A percentile compares a stretch with the other conserved stretches of the same genome.
Evolutionary conservation across 495 filamentous ascomycete species (phyloP).

Genomic region (Bryoglossum gracile): DNA sequence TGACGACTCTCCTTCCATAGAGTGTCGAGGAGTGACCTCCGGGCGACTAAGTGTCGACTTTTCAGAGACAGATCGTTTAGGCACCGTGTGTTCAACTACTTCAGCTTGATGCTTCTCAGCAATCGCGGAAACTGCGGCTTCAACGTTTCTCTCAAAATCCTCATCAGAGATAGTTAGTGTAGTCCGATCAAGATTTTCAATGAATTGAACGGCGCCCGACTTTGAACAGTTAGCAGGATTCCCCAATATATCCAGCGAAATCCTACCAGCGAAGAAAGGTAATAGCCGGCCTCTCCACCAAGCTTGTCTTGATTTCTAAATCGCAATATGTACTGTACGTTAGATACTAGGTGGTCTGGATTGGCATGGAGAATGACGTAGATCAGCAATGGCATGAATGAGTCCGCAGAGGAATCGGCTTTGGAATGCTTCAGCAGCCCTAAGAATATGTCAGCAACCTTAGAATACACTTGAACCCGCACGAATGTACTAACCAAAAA

Average conservation of each 20-base stretch:
- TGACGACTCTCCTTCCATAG: constrained; percentile 48
- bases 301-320: constrained; percentile 98
- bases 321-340: constrained; percentile 94
- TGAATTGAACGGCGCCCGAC: constrained; percentile 95
- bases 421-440: constrained; percentile 88
- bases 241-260: constrained; percentile 20
- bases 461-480: background rate
- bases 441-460: constrained; percentile 28
- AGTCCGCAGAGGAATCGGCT: constrained; percentile 89
- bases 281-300: constrained; percentile 94
- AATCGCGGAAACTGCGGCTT: constrained; percentile 92
- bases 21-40: constrained; percentile 47
- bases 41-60: constrained; percentile 51
- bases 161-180: constrained; percentile 88
- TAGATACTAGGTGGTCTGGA: constrained; percentile 90
- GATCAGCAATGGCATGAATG: constrained; percentile 91
- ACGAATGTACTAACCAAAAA: constrained; percentile 67
- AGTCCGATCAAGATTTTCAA: constrained; percentile 92
- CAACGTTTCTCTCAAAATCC: constrained; percentile 92
- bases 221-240: constrained; percentile 28
- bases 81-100: constrained; percentile 28
- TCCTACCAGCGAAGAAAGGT: constrained; percentile 82
- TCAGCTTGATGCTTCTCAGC: constrained; percentile 70
- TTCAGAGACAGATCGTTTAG: constrained; percentile 46
- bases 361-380: constrained; percentile 93